Evolutionary conservation across 2,329 filamentous ascomycete genomes (phyloP), one percentile per base, ranked within the genome.

Genomic region (Knufia petricola): DNA sequence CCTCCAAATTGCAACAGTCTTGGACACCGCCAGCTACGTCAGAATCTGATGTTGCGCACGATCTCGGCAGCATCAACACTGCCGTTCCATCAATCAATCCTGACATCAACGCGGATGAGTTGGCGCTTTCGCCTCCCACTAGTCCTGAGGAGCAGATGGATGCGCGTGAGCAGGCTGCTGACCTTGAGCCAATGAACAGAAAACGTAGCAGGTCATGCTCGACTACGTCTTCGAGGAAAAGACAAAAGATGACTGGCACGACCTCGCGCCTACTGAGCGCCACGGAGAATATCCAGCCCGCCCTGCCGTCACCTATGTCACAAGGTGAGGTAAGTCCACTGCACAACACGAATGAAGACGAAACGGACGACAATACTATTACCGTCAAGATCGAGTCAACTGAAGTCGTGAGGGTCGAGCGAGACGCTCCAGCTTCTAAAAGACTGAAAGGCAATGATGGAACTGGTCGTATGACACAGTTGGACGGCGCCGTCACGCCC

Each of bases 1-100:
- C 56, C n/a, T 59, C 56, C n/a, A 59, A 59, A 40, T 41, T 59
- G n/a, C 56, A 59, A 46, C 53, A 57, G 24, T 59, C 55, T 3
- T 59, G 56, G 56, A 57, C 56, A 6, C 56, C 56, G 10, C 51
- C 55, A 26, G 46, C 43, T 10, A 55, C 41, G 15, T 43, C 55
- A 23, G 50, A 55, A 13, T 50, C 51, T n/a, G 50, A 55, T 15
- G 36, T 23, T 20, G 38, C 42, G 4, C 15, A 49, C 26, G 46
- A 45, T 2, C 26, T 15, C 9, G 30, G 36, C 3, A 19, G n/a
- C 8, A 28, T 19, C 28, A 42, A 46, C 24, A 39, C 21, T 13
- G 39, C 40, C n/a, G 48, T 45, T 28, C 44, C 42, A 13, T 13
- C 23, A 6, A 4, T 40, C 3, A 31, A 37, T 13, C 23, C 32